Base-by-base conservation (phyloP, 2,329 filamentous ascomycete species). In the Penicillium sp. region DNA sequence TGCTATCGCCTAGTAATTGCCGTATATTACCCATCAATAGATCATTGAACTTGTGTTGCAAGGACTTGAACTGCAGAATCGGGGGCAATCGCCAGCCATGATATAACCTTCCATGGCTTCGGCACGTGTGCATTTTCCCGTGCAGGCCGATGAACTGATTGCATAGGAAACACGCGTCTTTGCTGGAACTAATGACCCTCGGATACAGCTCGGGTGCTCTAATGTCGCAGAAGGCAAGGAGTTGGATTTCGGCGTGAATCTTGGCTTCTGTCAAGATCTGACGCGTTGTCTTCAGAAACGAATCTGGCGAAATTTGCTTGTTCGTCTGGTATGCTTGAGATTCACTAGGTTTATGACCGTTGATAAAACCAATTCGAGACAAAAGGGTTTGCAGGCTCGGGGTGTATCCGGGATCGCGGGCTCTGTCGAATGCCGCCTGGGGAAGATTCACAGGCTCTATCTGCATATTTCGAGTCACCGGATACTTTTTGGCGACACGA, bases 401-500 rank as follows among this genome's bases (percentile, higher is more conserved):
- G 4, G 25, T 35, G 15, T 28, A 33, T 39, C 16, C 13, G 13
- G 38, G 32, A 27, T 27, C 10, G 20, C 44, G 14, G 10, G n/a
- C 20, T 29, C 42, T 39, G 3, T 43, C 13, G 35, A 65, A 67
- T 17, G 53, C 52, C 5, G 59, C 20, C 2, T 39, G 10, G 2
- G 56, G 52, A n/a, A 69, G 59, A 21, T 51, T 45, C 11, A 67
- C 53, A 3, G 52, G 14, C 2, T 60, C 42, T 6, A 67, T 50
- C 9, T 44, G 50, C 33, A 65, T 58, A 1, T 46, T 42, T 14
- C 59, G 54, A 30, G 62, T 53, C 4, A 67, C 16, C 0, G 54
- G 48, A 7, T 48, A 53, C 7, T 57, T 58, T 35, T 55, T 63
- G 0, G 68, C 65, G 3, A 45, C 51, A 1, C 57, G 54, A 39